These are phyloP conservation scores for Naumovozyma dairenensis DNA, from an alignment of 805 yeast genomes.

Conservation along the genomic window DNA sequence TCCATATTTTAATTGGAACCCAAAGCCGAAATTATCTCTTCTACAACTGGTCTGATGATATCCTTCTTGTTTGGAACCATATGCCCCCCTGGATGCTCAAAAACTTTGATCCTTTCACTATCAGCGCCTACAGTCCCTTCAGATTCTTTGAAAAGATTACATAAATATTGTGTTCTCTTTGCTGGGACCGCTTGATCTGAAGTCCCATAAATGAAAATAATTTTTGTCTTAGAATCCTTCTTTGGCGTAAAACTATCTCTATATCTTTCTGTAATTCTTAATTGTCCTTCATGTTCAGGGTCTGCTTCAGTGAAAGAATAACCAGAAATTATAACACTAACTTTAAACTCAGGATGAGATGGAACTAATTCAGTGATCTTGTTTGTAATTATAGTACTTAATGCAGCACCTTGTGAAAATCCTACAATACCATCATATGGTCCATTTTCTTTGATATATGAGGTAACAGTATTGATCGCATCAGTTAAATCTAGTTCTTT, in stretches of 20 bases:
- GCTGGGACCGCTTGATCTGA: slow-evolving; percentile 78
- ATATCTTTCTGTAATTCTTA: slow-evolving; percentile 32
- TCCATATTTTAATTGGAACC: background rate
- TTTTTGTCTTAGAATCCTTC: slow-evolving; percentile 28
- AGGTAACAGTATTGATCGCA: slow-evolving; percentile 39
- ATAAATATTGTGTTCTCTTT: slow-evolving; percentile 55
- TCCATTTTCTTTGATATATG: slow-evolving; percentile 50
- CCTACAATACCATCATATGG: slow-evolving; percentile 88
- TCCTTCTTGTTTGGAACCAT: slow-evolving; percentile 85
- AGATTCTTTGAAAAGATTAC: slow-evolving; percentile 34
- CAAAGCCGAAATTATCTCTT: slow-evolving; percentile 26
- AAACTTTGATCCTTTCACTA: slow-evolving; percentile 32
- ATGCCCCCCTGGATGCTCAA: slow-evolving; percentile 94
- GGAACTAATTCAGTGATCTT: slow-evolving; percentile 47
- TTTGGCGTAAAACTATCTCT: slow-evolving; percentile 26
- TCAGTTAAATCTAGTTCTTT: slow-evolving; percentile 42
- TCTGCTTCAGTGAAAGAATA: slow-evolving; percentile 37
- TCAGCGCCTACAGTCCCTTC: slow-evolving; percentile 27
- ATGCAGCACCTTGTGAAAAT: slow-evolving; percentile 90
- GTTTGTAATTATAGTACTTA: slow-evolving; percentile 61
- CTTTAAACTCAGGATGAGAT: slow-evolving; percentile 42
- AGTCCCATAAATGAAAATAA: slow-evolving; percentile 79
- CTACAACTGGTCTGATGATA: slow-evolving; percentile 35
- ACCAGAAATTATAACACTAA: slow-evolving; percentile 72
- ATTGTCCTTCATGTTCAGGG: slow-evolving; percentile 24